phyloP scores from a whole-genome alignment of 164 flowering plant genomes.

The Dillenia turbinata region DNA sequence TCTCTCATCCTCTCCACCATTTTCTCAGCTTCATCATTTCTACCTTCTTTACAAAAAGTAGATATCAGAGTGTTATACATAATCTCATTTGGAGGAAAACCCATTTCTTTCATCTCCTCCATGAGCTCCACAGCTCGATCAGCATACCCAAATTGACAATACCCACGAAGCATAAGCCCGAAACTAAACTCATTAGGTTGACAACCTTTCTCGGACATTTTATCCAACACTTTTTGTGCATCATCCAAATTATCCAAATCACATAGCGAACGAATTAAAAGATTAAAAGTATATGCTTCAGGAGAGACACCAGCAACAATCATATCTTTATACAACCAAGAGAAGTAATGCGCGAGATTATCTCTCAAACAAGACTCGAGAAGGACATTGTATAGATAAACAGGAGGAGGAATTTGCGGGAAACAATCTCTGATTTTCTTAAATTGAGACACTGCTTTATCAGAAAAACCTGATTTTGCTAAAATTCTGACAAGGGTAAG shows the following conservation, averaged over 20 bases:
- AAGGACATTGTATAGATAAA: constrained; percentile 57
- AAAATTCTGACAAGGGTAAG: constrained; percentile 26
- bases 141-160: constrained; percentile 54
- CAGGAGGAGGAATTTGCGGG: constrained; percentile 43
- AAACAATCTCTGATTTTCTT: constrained; percentile 45
- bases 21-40: constrained; percentile 67
- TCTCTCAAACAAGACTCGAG: constrained; percentile 37
- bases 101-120: constrained; percentile 42
- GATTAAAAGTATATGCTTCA: constrained; percentile 73
- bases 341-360: constrained; percentile 30
- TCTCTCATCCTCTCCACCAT: constrained; percentile 74
- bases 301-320: constrained; percentile 44
- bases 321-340: constrained; percentile 73
- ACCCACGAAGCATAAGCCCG: constrained; percentile 84
- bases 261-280: constrained; percentile 55
- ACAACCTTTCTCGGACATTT: constrained; percentile 76
- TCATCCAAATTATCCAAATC: constrained; percentile 59
- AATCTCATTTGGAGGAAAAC: constrained; percentile 50
- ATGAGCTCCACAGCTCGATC: constrained; percentile 49
- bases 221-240: constrained; percentile 74
- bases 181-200: constrained; percentile 71
- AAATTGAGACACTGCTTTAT: constrained; percentile 57
- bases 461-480: constrained; percentile 35
- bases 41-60: constrained; percentile 69
- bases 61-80: constrained; percentile 81